Evolutionary conservation across 2,329 filamentous ascomycete species (phyloP), one percentile per base, ranked within the genome.

Genomic region (Pestalotiopsis sp.): DNA sequence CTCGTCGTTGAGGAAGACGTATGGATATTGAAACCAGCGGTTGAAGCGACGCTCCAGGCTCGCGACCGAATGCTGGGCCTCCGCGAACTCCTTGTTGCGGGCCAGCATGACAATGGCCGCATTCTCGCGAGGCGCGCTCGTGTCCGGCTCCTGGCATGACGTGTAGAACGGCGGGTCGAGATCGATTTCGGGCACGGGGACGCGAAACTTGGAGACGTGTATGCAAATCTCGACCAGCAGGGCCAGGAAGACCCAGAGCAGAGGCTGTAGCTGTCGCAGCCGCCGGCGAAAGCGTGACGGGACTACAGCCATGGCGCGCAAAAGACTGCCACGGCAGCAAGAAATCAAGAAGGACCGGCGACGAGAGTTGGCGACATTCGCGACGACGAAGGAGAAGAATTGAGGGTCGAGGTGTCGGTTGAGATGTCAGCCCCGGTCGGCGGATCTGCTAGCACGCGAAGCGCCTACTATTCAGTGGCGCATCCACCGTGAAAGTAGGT

Each of bases 1-100:
- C 68, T 83, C 75, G 73, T 84, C 78, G 73, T 84, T 84, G 63
- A 84, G 75, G 69, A 84, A 84, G 40, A 84, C 71, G 67, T 81
- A 77, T 1, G 82, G 82, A 69, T 84, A 84, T 66, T 81, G 75
- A 72, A 81, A 84, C 78, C 80, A 82, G 63, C 76, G 76, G 75
- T 84, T 84, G 75, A 83, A 84, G 67, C 81, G 79, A 26, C 71
- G 70, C 73, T 84, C 81, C 56, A 84, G 75, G 24, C 77, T 80
- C 14, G 71, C 70, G 17, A 84, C 72, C 1, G 80, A 80, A 62
- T 76, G 75, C 66, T 78, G 76, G 1, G 80, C 81, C 68, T 77
- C 75, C 22, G 77, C 71, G 6, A 81, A 76, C 71, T 84, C 82
- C 20, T 72, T 71, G 70, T 84, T 84, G 40, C 82, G 81, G 62